A percentile compares a stretch with the other conserved stretches of the same genome.
phyloP scores from a whole-genome alignment of 176 grass and related monocot genomes.

The Juncus effusus region DNA sequence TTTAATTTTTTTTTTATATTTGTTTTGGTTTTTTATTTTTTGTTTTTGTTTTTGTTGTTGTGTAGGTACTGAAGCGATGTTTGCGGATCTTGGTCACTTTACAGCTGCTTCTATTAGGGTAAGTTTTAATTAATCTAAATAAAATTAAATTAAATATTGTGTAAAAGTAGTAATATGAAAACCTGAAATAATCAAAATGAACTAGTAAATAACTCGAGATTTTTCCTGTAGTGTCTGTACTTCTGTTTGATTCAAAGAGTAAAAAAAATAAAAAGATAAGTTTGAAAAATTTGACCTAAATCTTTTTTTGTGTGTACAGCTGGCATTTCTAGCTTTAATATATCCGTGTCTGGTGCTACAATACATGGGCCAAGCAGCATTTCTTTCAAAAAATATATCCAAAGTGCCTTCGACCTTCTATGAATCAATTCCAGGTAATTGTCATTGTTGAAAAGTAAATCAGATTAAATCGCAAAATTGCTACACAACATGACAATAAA shows the following conservation, averaged over 20 bases:
- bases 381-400: slow-evolving; percentile 73
- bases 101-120: slow-evolving; percentile 81
- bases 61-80: slow-evolving; percentile 97
- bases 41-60: slow-evolving; percentile 11
- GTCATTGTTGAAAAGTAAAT: background rate
- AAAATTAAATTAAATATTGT: too few relatives aligned
- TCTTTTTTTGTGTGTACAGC: slow-evolving; percentile 45
- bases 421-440: slow-evolving; percentile 81
- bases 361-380: slow-evolving; percentile 99
- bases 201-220: too few relatives aligned
- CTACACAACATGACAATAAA: too few relatives aligned
- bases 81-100: slow-evolving; percentile 95
- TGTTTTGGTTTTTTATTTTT: slow-evolving; percentile 2
- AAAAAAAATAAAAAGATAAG: slow-evolving; percentile 16
- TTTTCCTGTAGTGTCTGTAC: too few relatives aligned
- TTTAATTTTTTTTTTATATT: slow-evolving; percentile 5
- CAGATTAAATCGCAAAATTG: background rate
- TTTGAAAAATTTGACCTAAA: background rate
- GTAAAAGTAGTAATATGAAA: too few relatives aligned
- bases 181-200: too few relatives aligned
- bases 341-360: slow-evolving; percentile 92
- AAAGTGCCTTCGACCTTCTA: slow-evolving; percentile 59
- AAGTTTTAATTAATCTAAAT: slow-evolving; percentile 21
- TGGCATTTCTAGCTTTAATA: slow-evolving; percentile 67
- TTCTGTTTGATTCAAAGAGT: background rate